Conservation (phyloP, 768 basidiomycete genomes). For the Podaxis sp. region DNA sequence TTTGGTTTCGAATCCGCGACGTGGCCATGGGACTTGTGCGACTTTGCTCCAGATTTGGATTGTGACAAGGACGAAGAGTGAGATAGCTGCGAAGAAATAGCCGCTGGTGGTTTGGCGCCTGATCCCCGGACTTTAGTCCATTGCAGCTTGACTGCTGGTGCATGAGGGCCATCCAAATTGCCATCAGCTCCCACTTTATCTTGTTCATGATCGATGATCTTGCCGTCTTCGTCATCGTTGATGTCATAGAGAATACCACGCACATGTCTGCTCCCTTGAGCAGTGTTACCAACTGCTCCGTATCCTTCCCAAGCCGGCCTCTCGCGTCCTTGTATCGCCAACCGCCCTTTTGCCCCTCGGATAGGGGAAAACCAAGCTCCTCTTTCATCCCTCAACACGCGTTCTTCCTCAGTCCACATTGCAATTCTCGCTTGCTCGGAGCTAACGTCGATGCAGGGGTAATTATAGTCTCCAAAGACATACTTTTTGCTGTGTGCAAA, state of each 20-base stretch:
- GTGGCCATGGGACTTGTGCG: conserved; percentile 1
- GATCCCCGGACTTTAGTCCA: conserved; percentile 39
- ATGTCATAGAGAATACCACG: conserved; percentile 18
- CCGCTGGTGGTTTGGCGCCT: not conserved
- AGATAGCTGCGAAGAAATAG: conserved; percentile 4
- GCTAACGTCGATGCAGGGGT: conserved; percentile 87
- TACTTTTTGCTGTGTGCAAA: conserved; percentile 76
- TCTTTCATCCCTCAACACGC: conserved; percentile 73
- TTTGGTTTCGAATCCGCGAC: not conserved
- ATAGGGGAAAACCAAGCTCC: conserved; percentile 70
- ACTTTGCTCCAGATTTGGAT: conserved; percentile 8
- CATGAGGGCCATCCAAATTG: not conserved
- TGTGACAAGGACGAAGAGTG: conserved; percentile 22
- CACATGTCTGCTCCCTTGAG: conserved; percentile 15
- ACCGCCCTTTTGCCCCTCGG: conserved; percentile 44
- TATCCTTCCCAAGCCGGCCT: conserved; percentile 54
- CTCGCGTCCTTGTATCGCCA: conserved; percentile 36
- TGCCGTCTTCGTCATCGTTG: conserved; percentile 20
- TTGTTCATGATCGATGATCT: conserved; percentile 50
- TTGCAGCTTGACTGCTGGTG: conserved; percentile 25
- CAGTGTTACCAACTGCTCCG: conserved; percentile 48
- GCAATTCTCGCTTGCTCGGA: conserved; percentile 62
- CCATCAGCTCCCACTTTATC: conserved; percentile 27
- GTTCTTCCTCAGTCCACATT: conserved; percentile 86
- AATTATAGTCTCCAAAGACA: conserved; percentile 89